Conservation (phyloP, 148 eudicot genomes). For the Amaranthus palmeri region DNA sequence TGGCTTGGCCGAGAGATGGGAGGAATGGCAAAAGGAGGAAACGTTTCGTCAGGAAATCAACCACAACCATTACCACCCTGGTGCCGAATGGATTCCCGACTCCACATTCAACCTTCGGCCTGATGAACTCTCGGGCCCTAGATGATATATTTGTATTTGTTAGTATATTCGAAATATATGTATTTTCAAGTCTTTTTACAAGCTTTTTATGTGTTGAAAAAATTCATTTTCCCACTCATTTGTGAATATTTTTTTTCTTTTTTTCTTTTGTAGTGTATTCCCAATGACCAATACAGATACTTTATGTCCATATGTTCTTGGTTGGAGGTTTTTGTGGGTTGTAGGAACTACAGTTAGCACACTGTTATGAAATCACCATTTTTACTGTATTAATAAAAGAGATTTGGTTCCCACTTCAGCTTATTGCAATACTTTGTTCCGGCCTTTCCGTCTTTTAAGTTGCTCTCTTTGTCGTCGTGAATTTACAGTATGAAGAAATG, state of each 20-base stretch:
- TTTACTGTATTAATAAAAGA: not conserved
- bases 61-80: slow-evolving; percentile 23
- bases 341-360: not conserved
- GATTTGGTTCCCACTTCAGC: not conserved
- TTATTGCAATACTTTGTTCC: not conserved
- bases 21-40: slow-evolving; percentile 39
- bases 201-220: slow-evolving; percentile 10
- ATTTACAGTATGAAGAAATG: too few relatives aligned
- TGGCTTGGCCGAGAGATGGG: slow-evolving; percentile 38
- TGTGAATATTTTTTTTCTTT: slow-evolving; percentile 26
- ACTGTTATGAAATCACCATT: slow-evolving; percentile 7
- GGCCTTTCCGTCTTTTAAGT: too few relatives aligned
- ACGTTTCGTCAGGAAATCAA: slow-evolving; percentile 27
- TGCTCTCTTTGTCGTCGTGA: too few relatives aligned
- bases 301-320: slow-evolving; percentile 16
- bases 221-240: slow-evolving; percentile 10
- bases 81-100: slow-evolving; percentile 26
- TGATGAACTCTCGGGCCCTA: slow-evolving; percentile 39
- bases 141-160: slow-evolving; percentile 23
- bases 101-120: slow-evolving; percentile 31
- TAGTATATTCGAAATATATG: slow-evolving; percentile 6
- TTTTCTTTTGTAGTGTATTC: slow-evolving; percentile 8
- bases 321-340: not conserved
- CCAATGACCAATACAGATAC: slow-evolving; percentile 1
- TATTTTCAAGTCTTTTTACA: slow-evolving; percentile 3